Conservation (phyloP, 2,329 filamentous ascomycete genomes). For the Chaetoscypha palmicola region DNA sequence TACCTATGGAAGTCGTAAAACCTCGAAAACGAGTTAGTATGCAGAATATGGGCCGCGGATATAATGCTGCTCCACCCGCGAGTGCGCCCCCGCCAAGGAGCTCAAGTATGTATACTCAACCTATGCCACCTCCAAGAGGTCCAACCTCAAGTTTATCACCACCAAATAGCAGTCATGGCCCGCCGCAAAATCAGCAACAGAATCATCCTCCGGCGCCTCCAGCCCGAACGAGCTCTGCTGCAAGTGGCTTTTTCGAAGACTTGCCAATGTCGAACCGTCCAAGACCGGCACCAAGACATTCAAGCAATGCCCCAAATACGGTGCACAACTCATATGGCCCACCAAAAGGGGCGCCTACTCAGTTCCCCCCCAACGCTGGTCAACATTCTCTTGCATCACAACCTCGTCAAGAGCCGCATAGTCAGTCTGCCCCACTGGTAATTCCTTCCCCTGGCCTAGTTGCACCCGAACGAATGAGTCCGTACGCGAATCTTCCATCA, state of each 20-base stretch:
- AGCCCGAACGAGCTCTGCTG: neutral
- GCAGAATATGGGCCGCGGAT: slow-evolving; percentile 33
- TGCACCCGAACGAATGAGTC: slow-evolving; percentile 28
- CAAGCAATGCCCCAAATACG: slow-evolving; percentile 12
- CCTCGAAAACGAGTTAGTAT: slow-evolving; percentile 57
- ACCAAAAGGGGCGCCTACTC: slow-evolving; percentile 10
- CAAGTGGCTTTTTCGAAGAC: slow-evolving; percentile 66
- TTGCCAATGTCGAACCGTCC: slow-evolving; percentile 57
- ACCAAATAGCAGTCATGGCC: slow-evolving; percentile 14
- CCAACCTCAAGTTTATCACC: slow-evolving; percentile 20
- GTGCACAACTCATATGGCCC: slow-evolving; percentile 16
- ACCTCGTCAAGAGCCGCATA: slow-evolving; percentile 13
- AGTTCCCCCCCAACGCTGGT: slow-evolving; percentile 13
- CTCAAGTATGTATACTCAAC: slow-evolving; percentile 23
- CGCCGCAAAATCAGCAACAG: slow-evolving; percentile 13
- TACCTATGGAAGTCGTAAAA: slow-evolving; percentile 81
- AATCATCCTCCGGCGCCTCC: slow-evolving; percentile 1
- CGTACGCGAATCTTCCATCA: slow-evolving; percentile 28
- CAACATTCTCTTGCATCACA: slow-evolving; percentile 13
- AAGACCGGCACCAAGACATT: slow-evolving; percentile 51
- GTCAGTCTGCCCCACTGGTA: no score
- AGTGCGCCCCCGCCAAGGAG: slow-evolving; percentile 25
- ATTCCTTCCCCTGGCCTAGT: slow-evolving; percentile 23
- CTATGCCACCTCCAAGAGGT: slow-evolving; percentile 16
- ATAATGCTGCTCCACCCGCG: slow-evolving; percentile 19